phyloP scores from a whole-genome alignment of 805 yeast genomes.

The Ogataea angusta region DNA sequence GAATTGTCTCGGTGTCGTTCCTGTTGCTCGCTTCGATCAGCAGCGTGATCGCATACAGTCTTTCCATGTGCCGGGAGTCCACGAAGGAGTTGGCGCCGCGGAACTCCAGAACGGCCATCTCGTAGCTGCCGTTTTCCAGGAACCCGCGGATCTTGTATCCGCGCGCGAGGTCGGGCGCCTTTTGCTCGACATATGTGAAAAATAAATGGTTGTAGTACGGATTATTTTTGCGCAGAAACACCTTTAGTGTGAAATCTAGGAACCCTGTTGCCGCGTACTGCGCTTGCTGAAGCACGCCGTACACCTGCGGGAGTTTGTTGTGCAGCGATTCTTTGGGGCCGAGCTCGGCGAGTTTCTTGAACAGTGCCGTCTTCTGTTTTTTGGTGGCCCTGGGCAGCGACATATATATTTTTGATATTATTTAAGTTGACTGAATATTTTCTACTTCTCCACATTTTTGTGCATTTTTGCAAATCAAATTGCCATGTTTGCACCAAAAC shows the following conservation, averaged over 20 bases:
- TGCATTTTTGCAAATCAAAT: neutral
- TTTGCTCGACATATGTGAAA: slow-evolving; percentile 5
- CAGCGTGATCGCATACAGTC: slow-evolving; percentile 13
- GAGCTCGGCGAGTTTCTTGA: neutral
- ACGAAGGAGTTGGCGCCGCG: slow-evolving; percentile 10
- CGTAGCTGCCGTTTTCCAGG: slow-evolving; percentile 21
- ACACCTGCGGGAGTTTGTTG: neutral
- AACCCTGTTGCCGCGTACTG: neutral
- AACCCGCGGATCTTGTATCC: slow-evolving; percentile 17
- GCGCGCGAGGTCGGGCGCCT: neutral
- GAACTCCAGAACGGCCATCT: slow-evolving; percentile 22
- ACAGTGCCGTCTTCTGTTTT: neutral
- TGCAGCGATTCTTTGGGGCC: neutral
- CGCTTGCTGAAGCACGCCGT: neutral
- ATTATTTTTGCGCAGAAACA: slow-evolving; percentile 13
- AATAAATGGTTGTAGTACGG: slow-evolving; percentile 13
- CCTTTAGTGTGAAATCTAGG: slow-evolving; percentile 2
- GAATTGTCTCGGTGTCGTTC: slow-evolving; percentile 21
- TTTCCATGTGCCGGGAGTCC: neutral
- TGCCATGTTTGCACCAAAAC: neutral
- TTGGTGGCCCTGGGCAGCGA: neutral
- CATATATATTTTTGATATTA: neutral
- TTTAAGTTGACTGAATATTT: too few relatives aligned
- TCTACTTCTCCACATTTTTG: slow-evolving; percentile 2
- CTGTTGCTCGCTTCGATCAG: slow-evolving; percentile 20